Conservation (phyloP, 495 filamentous ascomycete genomes). For the Jackrogersella minutella region DNA sequence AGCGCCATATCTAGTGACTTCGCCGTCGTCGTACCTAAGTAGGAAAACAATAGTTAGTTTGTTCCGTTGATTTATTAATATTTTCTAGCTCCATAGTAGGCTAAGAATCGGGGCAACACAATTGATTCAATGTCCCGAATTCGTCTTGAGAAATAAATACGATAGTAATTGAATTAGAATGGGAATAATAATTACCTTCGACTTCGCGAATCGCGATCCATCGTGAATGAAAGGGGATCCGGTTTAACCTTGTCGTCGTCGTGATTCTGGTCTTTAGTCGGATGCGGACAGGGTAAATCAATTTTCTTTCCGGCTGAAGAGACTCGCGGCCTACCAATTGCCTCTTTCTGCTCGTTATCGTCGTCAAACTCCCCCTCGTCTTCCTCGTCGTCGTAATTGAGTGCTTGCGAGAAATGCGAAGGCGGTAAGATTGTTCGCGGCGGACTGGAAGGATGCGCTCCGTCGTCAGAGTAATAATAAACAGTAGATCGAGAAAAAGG, state of each 20-base stretch:
- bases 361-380: too few species aligned
- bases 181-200: constrained; percentile 46
- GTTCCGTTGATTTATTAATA: background rate
- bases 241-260: too few species aligned
- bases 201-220: constrained; percentile 47
- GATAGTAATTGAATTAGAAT: background rate
- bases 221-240: background rate
- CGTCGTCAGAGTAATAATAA: too few species aligned
- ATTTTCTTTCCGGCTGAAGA: too few species aligned
- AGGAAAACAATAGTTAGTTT: background rate
- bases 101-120: background rate
- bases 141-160: background rate
- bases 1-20: constrained; percentile 63
- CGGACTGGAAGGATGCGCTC: too few species aligned
- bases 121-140: background rate
- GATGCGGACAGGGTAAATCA: background rate
- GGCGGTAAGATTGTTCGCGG: too few species aligned
- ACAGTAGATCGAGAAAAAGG: too few species aligned
- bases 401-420: too few species aligned
- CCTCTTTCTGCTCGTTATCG: too few species aligned
- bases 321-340: too few species aligned
- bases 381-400: too few species aligned
- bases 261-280: too few species aligned
- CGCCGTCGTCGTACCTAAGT: constrained; percentile 61
- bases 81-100: background rate